Conservation (phyloP, 306 rosid genomes). For the Vicia sativa region DNA sequence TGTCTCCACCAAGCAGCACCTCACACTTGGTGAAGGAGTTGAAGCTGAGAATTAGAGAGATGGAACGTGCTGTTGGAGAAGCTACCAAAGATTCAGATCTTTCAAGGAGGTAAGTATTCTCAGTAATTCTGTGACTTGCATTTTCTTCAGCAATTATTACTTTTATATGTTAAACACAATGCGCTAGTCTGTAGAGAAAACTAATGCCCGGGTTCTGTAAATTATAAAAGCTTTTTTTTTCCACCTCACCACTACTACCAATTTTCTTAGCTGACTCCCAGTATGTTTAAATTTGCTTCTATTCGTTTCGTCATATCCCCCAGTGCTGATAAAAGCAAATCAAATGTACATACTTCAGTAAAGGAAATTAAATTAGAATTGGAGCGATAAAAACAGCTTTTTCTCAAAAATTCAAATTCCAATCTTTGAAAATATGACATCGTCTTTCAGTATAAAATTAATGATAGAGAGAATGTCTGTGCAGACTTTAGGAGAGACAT, state of each 20-base stretch:
- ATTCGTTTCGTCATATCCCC: conserved; percentile 18
- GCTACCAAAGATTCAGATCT: conserved; percentile 71
- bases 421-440: conserved; percentile 14
- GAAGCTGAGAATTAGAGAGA: conserved; percentile 72
- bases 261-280: conserved; percentile 23
- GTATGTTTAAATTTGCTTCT: conserved; percentile 23
- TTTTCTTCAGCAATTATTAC: conserved; percentile 21
- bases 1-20: conserved; percentile 69
- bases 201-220: conserved; percentile 26
- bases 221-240: conserved; percentile 4
- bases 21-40: conserved; percentile 80
- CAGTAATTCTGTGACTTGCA: conserved; percentile 20
- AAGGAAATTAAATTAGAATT: conserved; percentile 30
- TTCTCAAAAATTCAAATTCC: conserved; percentile 9
- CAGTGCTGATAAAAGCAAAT: conserved; percentile 23
- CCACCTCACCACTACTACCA: background rate
- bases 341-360: conserved; percentile 14
- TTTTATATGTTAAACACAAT: conserved; percentile 23
- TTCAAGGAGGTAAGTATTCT: conserved; percentile 66
- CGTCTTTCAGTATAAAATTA: conserved; percentile 14
- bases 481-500: conserved; percentile 30
- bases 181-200: conserved; percentile 13
- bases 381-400: conserved; percentile 24
- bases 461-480: conserved; percentile 25
- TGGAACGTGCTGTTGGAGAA: conserved; percentile 71